Evolutionary conservation across 441 rosid species (phyloP).

Genomic region (Pelargonium australe): DNA sequence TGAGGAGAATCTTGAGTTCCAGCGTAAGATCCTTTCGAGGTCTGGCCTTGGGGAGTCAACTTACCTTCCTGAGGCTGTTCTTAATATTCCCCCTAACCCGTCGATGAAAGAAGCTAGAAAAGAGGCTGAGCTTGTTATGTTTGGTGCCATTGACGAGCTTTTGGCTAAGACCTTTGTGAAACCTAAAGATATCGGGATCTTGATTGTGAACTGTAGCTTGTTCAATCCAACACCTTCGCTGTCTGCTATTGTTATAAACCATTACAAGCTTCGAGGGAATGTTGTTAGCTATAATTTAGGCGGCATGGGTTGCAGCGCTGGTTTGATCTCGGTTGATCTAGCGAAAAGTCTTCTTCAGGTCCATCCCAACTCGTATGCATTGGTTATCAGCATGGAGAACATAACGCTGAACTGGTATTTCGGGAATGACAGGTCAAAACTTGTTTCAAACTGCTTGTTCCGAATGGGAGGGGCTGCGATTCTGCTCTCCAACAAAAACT

Average conservation of each 20-base stretch:
- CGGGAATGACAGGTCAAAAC: slow-evolving; percentile 26
- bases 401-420: slow-evolving; percentile 26
- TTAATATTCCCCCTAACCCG: neutral
- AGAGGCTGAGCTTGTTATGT: slow-evolving; percentile 1
- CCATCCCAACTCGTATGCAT: slow-evolving; percentile 25
- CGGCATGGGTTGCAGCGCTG: slow-evolving; percentile 4
- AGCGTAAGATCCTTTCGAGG: neutral
- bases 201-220: slow-evolving; percentile 4
- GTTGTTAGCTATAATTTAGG: neutral
- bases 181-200: slow-evolving; percentile 7
- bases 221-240: slow-evolving; percentile 8
- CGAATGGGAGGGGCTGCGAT: slow-evolving; percentile 26
- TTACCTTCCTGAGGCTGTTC: neutral
- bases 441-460: slow-evolving; percentile 26
- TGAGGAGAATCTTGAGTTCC: slow-evolving; percentile 1
- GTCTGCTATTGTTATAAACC: slow-evolving; percentile 5
- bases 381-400: slow-evolving; percentile 27
- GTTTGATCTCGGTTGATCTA: neutral
- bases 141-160: slow-evolving; percentile 8
- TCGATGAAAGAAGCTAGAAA: slow-evolving; percentile 4
- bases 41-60: neutral
- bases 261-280: slow-evolving; percentile 10
- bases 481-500: slow-evolving; percentile 16
- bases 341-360: slow-evolving; percentile 3
- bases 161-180: neutral